Percentiles rank a stretch among this genome's conserved stretches.
Conservation (phyloP, 345 rosid species). For the Hevea brasiliensis region DNA sequence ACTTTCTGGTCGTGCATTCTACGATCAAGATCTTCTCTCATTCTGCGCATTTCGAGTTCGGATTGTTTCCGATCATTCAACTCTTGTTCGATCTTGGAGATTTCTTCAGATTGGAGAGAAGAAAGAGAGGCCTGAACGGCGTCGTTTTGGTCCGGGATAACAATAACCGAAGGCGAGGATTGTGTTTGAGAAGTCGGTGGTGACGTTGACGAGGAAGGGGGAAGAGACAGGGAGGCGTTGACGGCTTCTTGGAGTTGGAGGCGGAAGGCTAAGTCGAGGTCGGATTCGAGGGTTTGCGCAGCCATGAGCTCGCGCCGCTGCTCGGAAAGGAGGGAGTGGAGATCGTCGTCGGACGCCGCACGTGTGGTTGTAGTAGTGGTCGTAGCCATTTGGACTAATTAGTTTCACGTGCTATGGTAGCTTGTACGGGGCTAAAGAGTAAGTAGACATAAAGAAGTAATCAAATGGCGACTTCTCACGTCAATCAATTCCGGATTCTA, state of each 20-base stretch:
- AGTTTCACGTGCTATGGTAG: not conserved
- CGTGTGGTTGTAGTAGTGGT: not conserved
- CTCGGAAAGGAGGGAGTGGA: not conserved
- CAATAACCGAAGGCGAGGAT: not conserved
- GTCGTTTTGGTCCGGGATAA: not conserved
- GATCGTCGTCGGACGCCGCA: not conserved
- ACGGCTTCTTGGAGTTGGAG: slow-evolving; percentile 73
- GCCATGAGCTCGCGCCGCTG: slow-evolving; percentile 40
- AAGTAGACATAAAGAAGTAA: no score
- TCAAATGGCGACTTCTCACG: no score
- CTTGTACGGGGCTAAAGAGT: no score
- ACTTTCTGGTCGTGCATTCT: slow-evolving; percentile 62
- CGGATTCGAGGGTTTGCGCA: slow-evolving; percentile 45
- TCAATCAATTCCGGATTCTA: no score
- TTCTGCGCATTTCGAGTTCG: slow-evolving; percentile 33
- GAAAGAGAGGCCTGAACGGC: not conserved
- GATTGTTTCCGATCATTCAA: slow-evolving; percentile 42
- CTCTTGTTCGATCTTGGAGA: slow-evolving; percentile 43
- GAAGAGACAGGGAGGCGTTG: slow-evolving; percentile 41
- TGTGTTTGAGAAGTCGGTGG: slow-evolving; percentile 2
- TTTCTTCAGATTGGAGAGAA: slow-evolving; percentile 42
- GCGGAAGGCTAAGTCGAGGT: slow-evolving; percentile 58
- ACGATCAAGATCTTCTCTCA: slow-evolving; percentile 51
- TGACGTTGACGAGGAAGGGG: slow-evolving; percentile 21
- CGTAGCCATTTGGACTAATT: not conserved